Evolutionary conservation across 2,329 filamentous ascomycete species (phyloP).

Genomic region (Allantophomopsis lycopodina): DNA sequence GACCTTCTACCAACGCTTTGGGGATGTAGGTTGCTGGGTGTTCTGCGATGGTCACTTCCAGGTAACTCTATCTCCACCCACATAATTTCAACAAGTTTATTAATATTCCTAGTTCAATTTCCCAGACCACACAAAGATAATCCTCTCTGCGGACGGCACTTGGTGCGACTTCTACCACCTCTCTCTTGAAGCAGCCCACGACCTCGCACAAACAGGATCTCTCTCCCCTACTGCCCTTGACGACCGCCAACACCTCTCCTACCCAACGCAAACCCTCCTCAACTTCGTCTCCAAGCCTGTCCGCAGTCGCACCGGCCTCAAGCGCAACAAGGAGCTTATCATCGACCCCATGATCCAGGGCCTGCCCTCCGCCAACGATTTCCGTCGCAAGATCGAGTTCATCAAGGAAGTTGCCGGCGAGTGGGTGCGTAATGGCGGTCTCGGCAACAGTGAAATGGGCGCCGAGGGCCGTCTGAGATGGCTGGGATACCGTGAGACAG

Average conservation of each 20-base stretch:
- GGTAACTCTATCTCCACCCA: slow-evolving; percentile 24
- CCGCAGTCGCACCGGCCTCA: slow-evolving; percentile 27
- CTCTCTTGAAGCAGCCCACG: slow-evolving; percentile 53
- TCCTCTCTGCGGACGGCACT: slow-evolving; percentile 59
- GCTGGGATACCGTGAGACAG: slow-evolving; percentile 42
- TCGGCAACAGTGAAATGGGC: slow-evolving; percentile 52
- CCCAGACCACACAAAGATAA: slow-evolving; percentile 76
- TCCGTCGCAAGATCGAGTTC: slow-evolving; percentile 63
- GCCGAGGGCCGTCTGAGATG: slow-evolving; percentile 37
- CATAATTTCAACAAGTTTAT: slow-evolving; percentile 1
- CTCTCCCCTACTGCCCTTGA: slow-evolving; percentile 58
- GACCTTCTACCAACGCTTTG: slow-evolving; percentile 70
- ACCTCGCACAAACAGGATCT: slow-evolving; percentile 49
- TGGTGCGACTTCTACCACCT: slow-evolving; percentile 71
- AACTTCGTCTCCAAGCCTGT: slow-evolving; percentile 43
- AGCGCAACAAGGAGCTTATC: slow-evolving; percentile 25
- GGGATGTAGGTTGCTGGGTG: slow-evolving; percentile 70
- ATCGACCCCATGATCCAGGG: slow-evolving; percentile 46
- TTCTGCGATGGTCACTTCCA: slow-evolving; percentile 71
- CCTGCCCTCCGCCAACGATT: slow-evolving; percentile 58
- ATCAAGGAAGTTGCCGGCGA: slow-evolving; percentile 54
- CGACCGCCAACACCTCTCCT: slow-evolving; percentile 56
- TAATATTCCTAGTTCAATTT: slow-evolving; percentile 56
- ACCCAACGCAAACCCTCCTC: slow-evolving; percentile 59
- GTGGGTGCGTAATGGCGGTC: slow-evolving; percentile 56